Evolutionary conservation across 176 grass and related monocot species (phyloP), one percentile per base, ranked within the genome.

Genomic region (Triticum urartu): DNA sequence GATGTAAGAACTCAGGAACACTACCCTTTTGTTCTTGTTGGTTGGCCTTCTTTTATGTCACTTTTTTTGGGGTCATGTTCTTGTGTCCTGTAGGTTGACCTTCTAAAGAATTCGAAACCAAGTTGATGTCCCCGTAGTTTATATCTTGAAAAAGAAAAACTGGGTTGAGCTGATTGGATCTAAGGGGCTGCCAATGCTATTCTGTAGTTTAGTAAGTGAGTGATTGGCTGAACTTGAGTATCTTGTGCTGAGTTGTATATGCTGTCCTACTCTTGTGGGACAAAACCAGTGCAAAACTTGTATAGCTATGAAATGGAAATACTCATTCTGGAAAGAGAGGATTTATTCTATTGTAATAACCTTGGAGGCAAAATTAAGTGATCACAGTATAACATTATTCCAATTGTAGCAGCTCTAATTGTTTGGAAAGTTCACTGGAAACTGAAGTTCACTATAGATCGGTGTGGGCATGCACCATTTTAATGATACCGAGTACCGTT

Each of bases 1-100:
- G 97, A 99, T 91, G 97, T 99, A 91, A 95, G 88, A 88, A 77
- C 60, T 85, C 81, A 5, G 35, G 6, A 82, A 50, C 35, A 20
- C 47, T 68, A 75, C 52, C 13, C 8, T 81, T 64, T 2, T 84
- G 7, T 56, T 75, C 38, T 34, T 79, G 1, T 14, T 11, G 3
- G 14, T 87, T 81, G 35, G 6, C 72, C 10, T 82, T 60, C 5
- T 85, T 70, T 77, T 75, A 60, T 80, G 5, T 76, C 15, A 62
- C 26, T 68, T 75, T 12, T 10, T 24, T 14, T 18, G 11, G 6
- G 48, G 9, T 32, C 35, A 76, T 76, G 60, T 28, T 84, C 66
- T 32, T 62, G 47, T 80, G 11, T 48, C 21, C 30, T 71, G 18
- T 21, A 52, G 50, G 71, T n/a, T 13, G 33, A 4, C 11, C 68